Base-by-base conservation (phyloP, 2,329 filamentous ascomycete species). In the Plectosphaerella plurivora region DNA sequence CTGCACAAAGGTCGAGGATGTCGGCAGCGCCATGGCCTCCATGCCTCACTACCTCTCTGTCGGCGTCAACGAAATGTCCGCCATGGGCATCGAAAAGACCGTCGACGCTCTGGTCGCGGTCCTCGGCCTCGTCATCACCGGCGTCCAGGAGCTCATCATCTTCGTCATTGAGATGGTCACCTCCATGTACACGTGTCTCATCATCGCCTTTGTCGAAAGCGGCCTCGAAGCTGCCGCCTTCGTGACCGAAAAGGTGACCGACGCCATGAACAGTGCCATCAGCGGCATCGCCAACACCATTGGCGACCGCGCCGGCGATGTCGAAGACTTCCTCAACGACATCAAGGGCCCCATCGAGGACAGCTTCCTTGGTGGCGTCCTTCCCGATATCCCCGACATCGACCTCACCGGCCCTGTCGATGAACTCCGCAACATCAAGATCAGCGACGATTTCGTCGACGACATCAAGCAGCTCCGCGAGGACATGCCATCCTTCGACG, bases 11-110 rank as follows among this genome's bases (percentile, higher is more conserved):
- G 93, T 97, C 47, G 93, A 99, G 73, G 90, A 90, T 60, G 83
- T 96, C 60, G 94, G 93, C 57, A 97, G 91, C 67, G 82, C 91
- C 55, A 93, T 99, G 90, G 94, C 93, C 39, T 97, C 94, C 37
- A 96, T 97, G 91, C 94, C 94, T 53, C 88, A 97, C 70, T 97
- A 96, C 72, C 86, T 97, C 66, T 89, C 92, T 2, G 76, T 81
- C 49, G 94, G 94, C 51, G 86, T 97, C 66, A 99, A 99, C 71
- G 82, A 90, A 54, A 74, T 97, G 60, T 88, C 90, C 8, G 89
- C 91, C 33, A 79, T 79, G 47, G 87, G 89, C 52, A 86, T 97
- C 59, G 89, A 92, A 60, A 85, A 87, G 61, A 84, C 91, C 9
- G 84, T 97, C 58, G 80, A 84, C 56, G 93, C 84, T 47, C 80